Evolutionary conservation across 768 basidiomycete species (phyloP), one percentile per base, ranked within the genome.

Genomic region (Tricholoma matsutake): DNA sequence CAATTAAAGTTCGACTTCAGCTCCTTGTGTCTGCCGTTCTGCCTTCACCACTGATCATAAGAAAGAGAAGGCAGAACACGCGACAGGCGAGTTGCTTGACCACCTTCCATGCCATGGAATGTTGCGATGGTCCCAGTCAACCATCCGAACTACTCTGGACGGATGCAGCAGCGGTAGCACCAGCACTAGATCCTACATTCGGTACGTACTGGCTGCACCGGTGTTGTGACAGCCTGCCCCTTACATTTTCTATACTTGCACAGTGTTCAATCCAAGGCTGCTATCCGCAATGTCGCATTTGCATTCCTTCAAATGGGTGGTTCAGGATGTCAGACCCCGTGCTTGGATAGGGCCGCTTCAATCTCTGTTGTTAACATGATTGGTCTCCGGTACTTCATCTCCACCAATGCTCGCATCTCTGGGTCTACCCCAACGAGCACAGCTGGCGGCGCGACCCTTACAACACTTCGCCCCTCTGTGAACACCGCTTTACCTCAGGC

Each of bases 81-180:
- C 37, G 9, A 20, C 66, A 57, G 22, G 22, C 60, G 63, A 54
- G 41, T 66, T 68, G 64, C 57, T 60, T 51, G 61, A 43, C 64
- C 54, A 60, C 34, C 49, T 62, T 74, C 62, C 73, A 72, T 82
- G 86, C 80, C 81, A 89, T 90, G 87, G 87, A 87, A 90, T 90
- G 88, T 88, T 81, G 86, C 86, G 86, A 88, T 88, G 88, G 75
- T 78, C 77, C 73, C 76, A 76, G 76, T 77, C 78, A 71, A 78
- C 80, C 80, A 77, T 83, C 79, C 80, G 73, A 75, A 65, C 68
- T 56, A 59, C 72, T 31, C 29, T 53, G 75, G 77, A 77, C 73
- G 72, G 67, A 56, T 71, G 71, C 68, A 75, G n/a, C 18, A 18
- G 31, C 68, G 75, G n/a, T 8, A 32, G 31, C 29, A n/a, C 16